Base-by-base conservation (phyloP, 2,329 filamentous ascomycete species). In the Scedosporium minutisporum region DNA sequence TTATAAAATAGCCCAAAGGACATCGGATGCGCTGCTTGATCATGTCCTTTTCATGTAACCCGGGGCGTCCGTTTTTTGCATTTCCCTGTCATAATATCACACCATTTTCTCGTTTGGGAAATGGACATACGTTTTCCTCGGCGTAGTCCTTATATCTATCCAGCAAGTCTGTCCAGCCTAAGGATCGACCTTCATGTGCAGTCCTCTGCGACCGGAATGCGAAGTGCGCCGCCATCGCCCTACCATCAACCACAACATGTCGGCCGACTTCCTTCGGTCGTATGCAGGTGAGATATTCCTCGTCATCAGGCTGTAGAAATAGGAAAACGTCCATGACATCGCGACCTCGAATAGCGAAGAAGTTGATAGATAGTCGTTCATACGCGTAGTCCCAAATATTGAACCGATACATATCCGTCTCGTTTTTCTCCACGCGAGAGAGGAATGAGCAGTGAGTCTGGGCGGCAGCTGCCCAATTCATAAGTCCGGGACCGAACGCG, bases 191-290 rank as follows among this genome's bases (percentile, higher is more conserved):
- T 38, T 46, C 41, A 74, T 71, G n/a, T 77, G 75, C 62, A 84
- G 72, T 4, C 73, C 71, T 18, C 64, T 78, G 75, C 6, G 73
- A 74, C 10, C 71, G 73, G 62, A 81, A 81, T 64, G 77, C 78
- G 66, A 82, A 85, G 69, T 85, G 82, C 4, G 77, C 77, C 3
- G 78, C 82, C 7, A 85, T 69, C 1, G 80, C 79, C 62, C 79
- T 76, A 4, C 81, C 82, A 68, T 85, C 81, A 16, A 84, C 80
- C 16, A 81, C 74, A 41, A 81, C 76, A 53, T 74, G 73, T 62
- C 74, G 71, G 18, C 74, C 73, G 5, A 77, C 72, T 27, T 71
- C 70, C 60, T 73, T 70, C 0, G 76, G 74, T 60, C 76, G 74
- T 41, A 71, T 71, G 51, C 75, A 72, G 25, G 75, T 73, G 64